A percentile compares a stretch with the other conserved stretches of the same genome.
These are phyloP conservation scores for Isabelozyma heimii DNA, from an alignment of 805 yeast species.

Conservation along the genomic window DNA sequence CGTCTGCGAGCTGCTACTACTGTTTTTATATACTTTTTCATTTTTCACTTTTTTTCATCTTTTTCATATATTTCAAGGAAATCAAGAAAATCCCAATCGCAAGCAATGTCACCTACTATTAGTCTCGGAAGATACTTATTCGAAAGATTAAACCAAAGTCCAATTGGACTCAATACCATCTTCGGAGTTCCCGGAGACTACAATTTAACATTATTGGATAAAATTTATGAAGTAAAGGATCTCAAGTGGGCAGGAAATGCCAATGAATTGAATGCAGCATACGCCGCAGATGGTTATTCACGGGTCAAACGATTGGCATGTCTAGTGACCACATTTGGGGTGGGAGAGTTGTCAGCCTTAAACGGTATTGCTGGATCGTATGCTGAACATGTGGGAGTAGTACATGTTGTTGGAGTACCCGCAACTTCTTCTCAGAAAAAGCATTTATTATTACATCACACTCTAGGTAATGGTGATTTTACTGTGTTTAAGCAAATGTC, in stretches of 20 bases:
- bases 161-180: conserved; percentile 23
- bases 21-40: background rate
- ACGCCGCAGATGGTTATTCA: conserved; percentile 25
- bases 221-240: conserved; percentile 27
- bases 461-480: conserved; percentile 43
- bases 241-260: conserved; percentile 38
- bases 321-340: conserved; percentile 33
- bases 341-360: conserved; percentile 35
- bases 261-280: conserved; percentile 30
- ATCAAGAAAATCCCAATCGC: no score
- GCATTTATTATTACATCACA: conserved; percentile 40
- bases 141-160: conserved; percentile 27
- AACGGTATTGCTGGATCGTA: conserved; percentile 34
- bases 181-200: conserved; percentile 36
- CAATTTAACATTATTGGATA: conserved; percentile 31
- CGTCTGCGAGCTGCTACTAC: no score
- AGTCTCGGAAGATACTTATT: conserved; percentile 28
- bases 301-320: conserved; percentile 22
- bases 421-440: conserved; percentile 30
- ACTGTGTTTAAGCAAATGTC: conserved; percentile 37
- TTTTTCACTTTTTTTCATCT: background rate
- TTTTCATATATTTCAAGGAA: background rate
- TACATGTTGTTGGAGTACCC: conserved; percentile 36
- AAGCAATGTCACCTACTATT: conserved; percentile 2
- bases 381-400: conserved; percentile 34